phyloP scores from a whole-genome alignment of 257 asterid genomes.

The Voacanga thouarsii region DNA sequence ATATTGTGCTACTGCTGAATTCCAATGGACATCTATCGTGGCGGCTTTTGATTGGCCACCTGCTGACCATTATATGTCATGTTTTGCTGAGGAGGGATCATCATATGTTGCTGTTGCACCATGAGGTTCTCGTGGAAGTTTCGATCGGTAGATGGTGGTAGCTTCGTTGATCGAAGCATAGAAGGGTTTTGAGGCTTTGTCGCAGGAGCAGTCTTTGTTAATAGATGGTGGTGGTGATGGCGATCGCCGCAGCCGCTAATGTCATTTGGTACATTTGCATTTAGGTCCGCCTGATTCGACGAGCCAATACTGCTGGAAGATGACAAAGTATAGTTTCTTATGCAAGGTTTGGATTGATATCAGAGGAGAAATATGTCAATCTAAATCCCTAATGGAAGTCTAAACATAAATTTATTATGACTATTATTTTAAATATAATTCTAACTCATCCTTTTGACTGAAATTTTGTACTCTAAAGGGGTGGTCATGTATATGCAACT shows the following conservation, averaged over 20 bases:
- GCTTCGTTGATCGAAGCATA: conserved; percentile 2
- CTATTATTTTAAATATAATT: not conserved
- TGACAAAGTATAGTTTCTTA: not conserved
- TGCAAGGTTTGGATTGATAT: not conserved
- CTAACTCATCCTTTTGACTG: not conserved
- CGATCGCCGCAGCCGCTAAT: conserved; percentile 35
- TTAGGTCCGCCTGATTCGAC: conserved; percentile 45
- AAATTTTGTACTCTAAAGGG: not conserved
- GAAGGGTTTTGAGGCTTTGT: conserved; percentile 8
- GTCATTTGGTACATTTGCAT: conserved; percentile 30
- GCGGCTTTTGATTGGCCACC: not conserved
- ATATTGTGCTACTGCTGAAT: not conserved
- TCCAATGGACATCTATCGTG: not conserved
- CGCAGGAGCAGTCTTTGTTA: conserved; percentile 22
- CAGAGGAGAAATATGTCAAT: not conserved
- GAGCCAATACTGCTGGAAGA: conserved; percentile 27
- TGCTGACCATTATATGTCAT: conserved; percentile 1
- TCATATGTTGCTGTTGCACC: conserved; percentile 7
- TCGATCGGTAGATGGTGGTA: conserved; percentile 2
- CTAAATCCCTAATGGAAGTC: not conserved
- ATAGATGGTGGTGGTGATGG: conserved; percentile 34
- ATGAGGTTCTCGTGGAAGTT: not conserved
- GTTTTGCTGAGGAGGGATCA: conserved; percentile 6
- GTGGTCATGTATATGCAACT: no score
- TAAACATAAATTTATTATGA: no score